These are phyloP conservation scores for Exophiala alcalophila DNA, from an alignment of 2,329 filamentous ascomycete genomes.

Conservation along the genomic window DNA sequence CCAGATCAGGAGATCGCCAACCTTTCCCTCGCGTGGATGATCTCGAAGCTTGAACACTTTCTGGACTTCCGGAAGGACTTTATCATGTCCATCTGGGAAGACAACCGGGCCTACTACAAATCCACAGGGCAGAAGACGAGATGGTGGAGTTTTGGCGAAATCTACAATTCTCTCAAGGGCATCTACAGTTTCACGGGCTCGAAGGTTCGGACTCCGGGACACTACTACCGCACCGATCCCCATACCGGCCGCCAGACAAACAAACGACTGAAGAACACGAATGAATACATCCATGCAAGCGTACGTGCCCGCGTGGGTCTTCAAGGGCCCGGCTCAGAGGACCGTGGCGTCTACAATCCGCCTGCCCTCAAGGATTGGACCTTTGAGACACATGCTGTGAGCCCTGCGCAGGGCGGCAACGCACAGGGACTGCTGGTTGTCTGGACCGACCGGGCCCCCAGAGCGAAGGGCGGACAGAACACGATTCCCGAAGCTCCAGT, in stretches of 20 bases:
- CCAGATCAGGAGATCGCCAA: conserved; percentile 49
- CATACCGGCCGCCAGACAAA: conserved; percentile 25
- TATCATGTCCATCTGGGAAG: conserved; percentile 26
- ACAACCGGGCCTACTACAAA: conserved; percentile 27
- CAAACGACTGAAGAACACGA: conserved; percentile 31
- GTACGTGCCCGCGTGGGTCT: conserved; percentile 30
- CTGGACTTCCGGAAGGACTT: conserved; percentile 30
- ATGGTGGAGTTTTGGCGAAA: conserved; percentile 31
- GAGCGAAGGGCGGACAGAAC: conserved; percentile 25
- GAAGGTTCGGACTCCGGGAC: conserved; percentile 31
- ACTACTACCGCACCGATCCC: conserved; percentile 31
- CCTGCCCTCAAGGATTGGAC: conserved; percentile 30
- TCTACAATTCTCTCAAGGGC: conserved; percentile 30
- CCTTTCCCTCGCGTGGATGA: conserved; percentile 52
- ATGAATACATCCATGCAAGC: conserved; percentile 34
- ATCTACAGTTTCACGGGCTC: conserved; percentile 28
- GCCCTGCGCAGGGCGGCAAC: conserved; percentile 22
- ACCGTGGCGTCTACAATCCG: conserved; percentile 29
- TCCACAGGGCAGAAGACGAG: conserved; percentile 25
- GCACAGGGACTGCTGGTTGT: conserved; percentile 27
- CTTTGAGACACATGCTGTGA: conserved; percentile 23
- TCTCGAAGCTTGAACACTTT: conserved; percentile 41
- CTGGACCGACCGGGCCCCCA: conserved; percentile 26
- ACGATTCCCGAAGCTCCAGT: conserved; percentile 30
- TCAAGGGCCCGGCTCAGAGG: conserved; percentile 27